phyloP scores from a whole-genome alignment of 2,329 filamentous ascomycete genomes.

The Pyrenophora graminea region DNA sequence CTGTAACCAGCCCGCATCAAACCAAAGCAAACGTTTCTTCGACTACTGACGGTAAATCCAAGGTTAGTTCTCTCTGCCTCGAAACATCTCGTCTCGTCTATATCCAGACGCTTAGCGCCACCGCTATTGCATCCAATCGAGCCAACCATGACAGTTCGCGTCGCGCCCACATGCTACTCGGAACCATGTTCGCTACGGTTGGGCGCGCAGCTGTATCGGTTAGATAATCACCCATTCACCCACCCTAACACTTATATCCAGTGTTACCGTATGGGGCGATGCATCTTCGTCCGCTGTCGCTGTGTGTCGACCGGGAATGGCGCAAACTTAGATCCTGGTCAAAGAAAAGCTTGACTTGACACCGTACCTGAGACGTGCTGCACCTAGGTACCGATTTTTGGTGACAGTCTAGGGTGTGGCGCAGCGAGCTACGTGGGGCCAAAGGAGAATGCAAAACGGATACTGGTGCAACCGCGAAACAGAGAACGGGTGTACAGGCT shows the following conservation, averaged over 20 bases:
- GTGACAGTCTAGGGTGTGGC: neutral
- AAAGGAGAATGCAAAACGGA: too few relatives aligned
- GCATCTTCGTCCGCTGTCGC: too few relatives aligned
- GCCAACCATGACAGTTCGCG: constrained; percentile 10
- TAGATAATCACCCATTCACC: neutral
- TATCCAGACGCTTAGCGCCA: too few relatives aligned
- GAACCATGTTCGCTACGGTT: constrained; percentile 18
- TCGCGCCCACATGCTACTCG: constrained; percentile 15
- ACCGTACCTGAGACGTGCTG: neutral
- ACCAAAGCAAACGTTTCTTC: too few relatives aligned
- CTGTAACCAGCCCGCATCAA: too few relatives aligned
- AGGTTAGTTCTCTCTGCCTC: neutral
- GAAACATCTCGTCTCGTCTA: neutral
- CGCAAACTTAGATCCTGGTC: neutral
- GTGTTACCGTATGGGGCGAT: too few relatives aligned
- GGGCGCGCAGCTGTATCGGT: constrained; percentile 4
- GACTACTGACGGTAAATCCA: constrained; percentile 1
- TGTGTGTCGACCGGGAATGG: too few relatives aligned
- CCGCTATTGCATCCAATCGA: neutral
- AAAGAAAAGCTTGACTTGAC: constrained; percentile 3
- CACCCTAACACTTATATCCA: too few relatives aligned
- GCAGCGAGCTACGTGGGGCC: neutral
- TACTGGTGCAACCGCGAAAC: too few relatives aligned
- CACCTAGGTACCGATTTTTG: neutral
- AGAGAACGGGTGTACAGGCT: neutral